These are phyloP conservation scores for Euclidium syriacum DNA, from an alignment of 345 rosid genomes.

Conservation along the genomic window DNA sequence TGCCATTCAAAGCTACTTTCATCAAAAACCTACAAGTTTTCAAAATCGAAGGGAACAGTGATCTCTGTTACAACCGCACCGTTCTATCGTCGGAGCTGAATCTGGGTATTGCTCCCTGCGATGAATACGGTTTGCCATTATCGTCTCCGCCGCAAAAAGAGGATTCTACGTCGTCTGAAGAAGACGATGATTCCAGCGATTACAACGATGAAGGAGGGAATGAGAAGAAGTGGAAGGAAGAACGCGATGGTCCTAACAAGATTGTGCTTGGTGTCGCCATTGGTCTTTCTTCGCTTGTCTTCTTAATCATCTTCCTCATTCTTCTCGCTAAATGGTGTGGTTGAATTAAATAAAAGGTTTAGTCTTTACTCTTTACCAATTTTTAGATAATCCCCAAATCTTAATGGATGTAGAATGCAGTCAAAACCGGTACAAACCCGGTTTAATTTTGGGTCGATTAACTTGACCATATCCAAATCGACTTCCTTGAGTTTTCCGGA, in stretches of 20 bases:
- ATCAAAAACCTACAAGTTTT: constrained; percentile 47
- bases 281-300: constrained; percentile 61
- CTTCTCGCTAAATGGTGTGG: constrained; percentile 61
- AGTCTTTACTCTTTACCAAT: too few species aligned
- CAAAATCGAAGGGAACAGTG: constrained; percentile 55
- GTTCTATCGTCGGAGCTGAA: constrained; percentile 55
- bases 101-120: constrained; percentile 73
- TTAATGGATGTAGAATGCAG: too few species aligned
- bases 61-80: constrained; percentile 68
- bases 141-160: constrained; percentile 59
- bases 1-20: constrained; percentile 71
- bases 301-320: constrained; percentile 61
- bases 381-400: too few species aligned
- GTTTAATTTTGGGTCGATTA: too few species aligned
- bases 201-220: constrained; percentile 30
- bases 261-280: constrained; percentile 68
- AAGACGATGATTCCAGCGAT: too few species aligned
- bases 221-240: constrained; percentile 36
- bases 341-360: neutral
- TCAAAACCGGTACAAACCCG: too few species aligned
- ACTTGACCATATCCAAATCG: too few species aligned
- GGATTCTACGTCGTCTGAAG: constrained; percentile 30
- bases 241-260: constrained; percentile 64
- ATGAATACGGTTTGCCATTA: constrained; percentile 73
- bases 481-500: too few species aligned